phyloP scores from a whole-genome alignment of 176 grass and related monocot genomes.

The Cenchrus americanus region DNA sequence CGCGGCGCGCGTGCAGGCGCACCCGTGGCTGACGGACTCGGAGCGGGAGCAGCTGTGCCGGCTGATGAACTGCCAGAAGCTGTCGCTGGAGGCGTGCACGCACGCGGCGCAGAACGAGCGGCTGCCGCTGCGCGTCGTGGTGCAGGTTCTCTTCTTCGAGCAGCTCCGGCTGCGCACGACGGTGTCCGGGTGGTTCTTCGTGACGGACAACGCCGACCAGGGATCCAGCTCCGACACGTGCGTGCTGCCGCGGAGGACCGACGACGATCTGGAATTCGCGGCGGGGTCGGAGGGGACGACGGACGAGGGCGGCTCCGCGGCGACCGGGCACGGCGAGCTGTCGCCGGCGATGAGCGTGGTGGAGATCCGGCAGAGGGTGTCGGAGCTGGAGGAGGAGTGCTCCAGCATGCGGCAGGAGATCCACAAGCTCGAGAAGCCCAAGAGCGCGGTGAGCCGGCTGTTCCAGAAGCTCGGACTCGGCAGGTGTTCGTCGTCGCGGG shows the following conservation, averaged over 20 bases:
- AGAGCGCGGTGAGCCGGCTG: slow-evolving; percentile 49
- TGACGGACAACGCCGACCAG: slow-evolving; percentile 57
- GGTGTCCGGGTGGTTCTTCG: slow-evolving; percentile 65
- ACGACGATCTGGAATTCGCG: neutral
- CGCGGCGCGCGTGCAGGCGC: slow-evolving; percentile 45
- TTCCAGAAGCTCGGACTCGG: slow-evolving; percentile 56
- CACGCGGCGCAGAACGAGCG: slow-evolving; percentile 94
- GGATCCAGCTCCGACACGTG: slow-evolving; percentile 39
- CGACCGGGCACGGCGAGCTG: slow-evolving; percentile 29
- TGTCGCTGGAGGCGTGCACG: slow-evolving; percentile 89
- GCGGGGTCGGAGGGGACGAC: slow-evolving; percentile 27
- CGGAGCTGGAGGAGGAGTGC: slow-evolving; percentile 69
- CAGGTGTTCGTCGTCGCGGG: slow-evolving; percentile 18
- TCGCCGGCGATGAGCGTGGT: slow-evolving; percentile 50
- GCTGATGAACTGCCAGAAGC: slow-evolving; percentile 90
- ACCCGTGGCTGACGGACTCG: slow-evolving; percentile 76
- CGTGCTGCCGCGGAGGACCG: slow-evolving; percentile 29
- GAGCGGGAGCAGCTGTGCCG: slow-evolving; percentile 83
- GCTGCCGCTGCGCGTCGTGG: slow-evolving; percentile 77
- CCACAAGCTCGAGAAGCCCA: slow-evolving; percentile 56
- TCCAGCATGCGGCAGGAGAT: slow-evolving; percentile 66
- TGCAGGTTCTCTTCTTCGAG: slow-evolving; percentile 95
- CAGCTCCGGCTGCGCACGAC: slow-evolving; percentile 85
- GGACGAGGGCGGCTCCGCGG: neutral
- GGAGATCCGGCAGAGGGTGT: slow-evolving; percentile 58